Conservation (phyloP, 768 basidiomycete species). For the Crassisporium funariophilum region DNA sequence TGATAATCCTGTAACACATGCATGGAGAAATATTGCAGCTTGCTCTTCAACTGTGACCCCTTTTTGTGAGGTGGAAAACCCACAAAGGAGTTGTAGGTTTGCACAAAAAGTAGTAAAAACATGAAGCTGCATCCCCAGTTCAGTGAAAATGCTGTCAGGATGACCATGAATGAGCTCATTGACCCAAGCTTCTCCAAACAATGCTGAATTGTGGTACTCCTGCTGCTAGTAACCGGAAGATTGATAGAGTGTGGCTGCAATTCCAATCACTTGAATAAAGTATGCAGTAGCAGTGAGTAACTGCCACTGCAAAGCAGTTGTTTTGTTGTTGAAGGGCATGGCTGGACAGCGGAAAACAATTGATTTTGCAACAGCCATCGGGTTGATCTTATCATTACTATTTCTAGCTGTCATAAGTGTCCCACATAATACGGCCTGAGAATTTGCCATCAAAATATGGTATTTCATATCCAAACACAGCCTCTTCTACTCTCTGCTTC, state of each 20-base stretch:
- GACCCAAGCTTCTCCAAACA: not conserved
- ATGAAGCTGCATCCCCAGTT: not conserved
- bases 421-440: not conserved
- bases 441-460: not conserved
- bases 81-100: not conserved
- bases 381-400: conserved; percentile 1
- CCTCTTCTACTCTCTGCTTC: too few relatives aligned
- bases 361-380: too few relatives aligned
- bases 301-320: not conserved
- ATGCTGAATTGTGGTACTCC: not conserved
- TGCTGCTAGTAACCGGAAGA: not conserved
- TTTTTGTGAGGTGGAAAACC: not conserved
- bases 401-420: not conserved
- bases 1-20: conserved; percentile 16
- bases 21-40: conserved; percentile 26
- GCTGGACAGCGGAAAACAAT: not conserved
- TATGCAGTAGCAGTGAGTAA: not conserved
- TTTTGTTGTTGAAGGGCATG: not conserved
- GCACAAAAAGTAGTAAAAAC: conserved; percentile 1
- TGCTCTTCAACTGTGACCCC: conserved; percentile 16
- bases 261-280: not conserved
- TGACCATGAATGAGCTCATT: not conserved
- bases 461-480: not conserved
- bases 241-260: not conserved
- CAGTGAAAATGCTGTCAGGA: not conserved